Evolutionary conservation across 1,284 basidiomycete genomes (phyloP).

Genomic region (Pterulicium gracile): DNA sequence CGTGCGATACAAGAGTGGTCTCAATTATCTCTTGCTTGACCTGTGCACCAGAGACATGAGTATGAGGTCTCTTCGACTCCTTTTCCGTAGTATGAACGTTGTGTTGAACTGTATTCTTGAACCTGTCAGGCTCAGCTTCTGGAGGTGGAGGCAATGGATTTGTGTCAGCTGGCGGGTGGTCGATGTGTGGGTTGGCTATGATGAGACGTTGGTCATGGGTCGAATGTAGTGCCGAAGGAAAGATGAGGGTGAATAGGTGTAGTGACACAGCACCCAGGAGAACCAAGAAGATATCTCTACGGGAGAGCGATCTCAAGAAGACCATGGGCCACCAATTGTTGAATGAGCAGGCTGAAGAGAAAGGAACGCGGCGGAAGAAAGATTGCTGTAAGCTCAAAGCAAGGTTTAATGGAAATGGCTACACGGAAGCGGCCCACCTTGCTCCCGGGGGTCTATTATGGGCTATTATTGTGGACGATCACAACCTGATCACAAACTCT

Average conservation of each 20-base stretch:
- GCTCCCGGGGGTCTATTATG: no score
- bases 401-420: no score
- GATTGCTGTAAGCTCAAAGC: no score
- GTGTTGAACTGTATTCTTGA: not conserved
- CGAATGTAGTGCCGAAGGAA: conserved; percentile 19
- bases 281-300: conserved; percentile 38
- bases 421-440: no score
- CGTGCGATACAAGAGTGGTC: conserved; percentile 48
- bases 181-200: conserved; percentile 19
- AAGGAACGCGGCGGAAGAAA: no score
- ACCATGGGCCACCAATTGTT: no score
- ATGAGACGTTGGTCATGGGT: conserved; percentile 23
- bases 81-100: no score
- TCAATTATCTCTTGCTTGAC: conserved; percentile 25
- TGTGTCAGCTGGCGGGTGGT: conserved; percentile 10
- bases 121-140: not conserved
- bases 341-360: no score
- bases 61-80: not conserved
- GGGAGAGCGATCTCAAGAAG: conserved; percentile 21
- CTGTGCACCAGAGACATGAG: not conserved
- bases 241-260: conserved; percentile 34
- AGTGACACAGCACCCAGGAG: conserved; percentile 38
- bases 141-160: conserved; percentile 1
- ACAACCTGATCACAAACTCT: no score
- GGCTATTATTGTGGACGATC: no score